Evolutionary conservation across 2,329 filamentous ascomycete genomes (phyloP), one percentile per base, ranked within the genome.

Genomic region (Magnaporthales sp.): DNA sequence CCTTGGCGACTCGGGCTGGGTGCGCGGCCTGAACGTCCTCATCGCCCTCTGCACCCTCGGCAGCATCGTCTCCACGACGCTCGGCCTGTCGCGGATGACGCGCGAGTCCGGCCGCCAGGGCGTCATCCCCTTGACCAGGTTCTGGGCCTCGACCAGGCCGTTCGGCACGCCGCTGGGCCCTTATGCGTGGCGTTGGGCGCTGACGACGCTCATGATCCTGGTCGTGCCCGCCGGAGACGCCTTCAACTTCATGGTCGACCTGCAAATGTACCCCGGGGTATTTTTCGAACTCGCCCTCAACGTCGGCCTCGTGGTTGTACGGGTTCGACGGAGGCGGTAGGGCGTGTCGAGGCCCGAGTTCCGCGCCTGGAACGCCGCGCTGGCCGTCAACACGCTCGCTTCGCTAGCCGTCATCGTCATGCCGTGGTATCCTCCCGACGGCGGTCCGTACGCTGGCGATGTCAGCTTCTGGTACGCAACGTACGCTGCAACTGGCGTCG

Each of bases 381-480:
- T 91, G 1, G 71, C 83, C 7, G 89, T 91, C 75, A 86, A 82
- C 63, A 81, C 89, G 58, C 72, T 85, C 0, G 77, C 86, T 0
- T 84, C 89, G 64, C 66, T 87, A 0, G 91, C 86, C 67, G 77
- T 91, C 60, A 76, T 92, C 1, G 80, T 88, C 19, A 90, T 90
- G 81, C 89, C 89, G 0, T 92, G 89, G 89, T 89, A 87, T 69
- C 89, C 89, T 2, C 90, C 89, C 0, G 78, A 80, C 0, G 82
- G 79, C 0, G 89, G 89, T 0, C 78, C 78, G 0, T 82, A 83
- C 32, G 85, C 83, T 0, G 89, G 88, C 0, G 85, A 89, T 67
- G 89, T 91, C 1, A 89, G 84, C 66, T 92, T 92, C 75, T 92
- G 87, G 86, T 92, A 91, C 69, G 89, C 82, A 1, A 91, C 88